Percentiles rank a stretch among this genome's conserved stretches.
Evolutionary conservation across 176 grass and related monocot species (phyloP).

Genomic region (Juncus effusus): DNA sequence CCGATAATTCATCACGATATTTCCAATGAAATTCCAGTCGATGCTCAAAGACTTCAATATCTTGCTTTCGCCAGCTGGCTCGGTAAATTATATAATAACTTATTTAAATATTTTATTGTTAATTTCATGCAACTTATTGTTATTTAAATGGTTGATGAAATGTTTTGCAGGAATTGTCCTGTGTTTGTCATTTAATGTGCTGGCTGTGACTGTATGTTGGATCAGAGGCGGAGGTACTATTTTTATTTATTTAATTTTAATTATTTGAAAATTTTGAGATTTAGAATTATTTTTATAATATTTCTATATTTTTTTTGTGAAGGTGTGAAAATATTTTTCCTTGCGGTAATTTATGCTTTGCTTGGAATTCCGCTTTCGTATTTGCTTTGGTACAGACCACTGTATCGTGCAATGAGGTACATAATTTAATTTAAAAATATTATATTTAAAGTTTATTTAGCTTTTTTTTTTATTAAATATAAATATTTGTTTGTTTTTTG

Average conservation of each 20-base stretch:
- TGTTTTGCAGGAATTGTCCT: constrained; percentile 72
- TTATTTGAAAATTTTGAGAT: neutral
- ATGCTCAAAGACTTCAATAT: constrained; percentile 81
- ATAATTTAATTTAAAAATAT: neutral
- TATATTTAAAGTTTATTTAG: neutral
- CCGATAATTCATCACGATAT: constrained; percentile 92
- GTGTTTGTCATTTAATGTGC: constrained; percentile 78
- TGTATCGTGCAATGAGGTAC: constrained; percentile 93
- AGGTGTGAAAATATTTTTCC: constrained; percentile 91
- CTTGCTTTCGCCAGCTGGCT: constrained; percentile 87
- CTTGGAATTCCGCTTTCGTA: constrained; percentile 80
- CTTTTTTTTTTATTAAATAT: constrained; percentile 5
- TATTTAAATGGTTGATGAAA: constrained; percentile 12
- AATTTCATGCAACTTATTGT: constrained; percentile 25
- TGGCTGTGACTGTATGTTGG: constrained; percentile 87
- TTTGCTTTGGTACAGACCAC: constrained; percentile 90
- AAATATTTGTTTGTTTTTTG: neutral
- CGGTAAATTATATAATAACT: constrained; percentile 32
- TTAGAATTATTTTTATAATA: constrained; percentile 3
- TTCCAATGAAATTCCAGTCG: constrained; percentile 76
- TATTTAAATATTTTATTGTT: neutral
- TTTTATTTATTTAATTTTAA: constrained; percentile 7
- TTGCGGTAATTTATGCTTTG: constrained; percentile 85
- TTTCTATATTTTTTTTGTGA: constrained; percentile 15
- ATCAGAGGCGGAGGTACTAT: constrained; percentile 89